Conservation (phyloP, 2,329 filamentous ascomycete species). For the Ascochyta fabae region DNA sequence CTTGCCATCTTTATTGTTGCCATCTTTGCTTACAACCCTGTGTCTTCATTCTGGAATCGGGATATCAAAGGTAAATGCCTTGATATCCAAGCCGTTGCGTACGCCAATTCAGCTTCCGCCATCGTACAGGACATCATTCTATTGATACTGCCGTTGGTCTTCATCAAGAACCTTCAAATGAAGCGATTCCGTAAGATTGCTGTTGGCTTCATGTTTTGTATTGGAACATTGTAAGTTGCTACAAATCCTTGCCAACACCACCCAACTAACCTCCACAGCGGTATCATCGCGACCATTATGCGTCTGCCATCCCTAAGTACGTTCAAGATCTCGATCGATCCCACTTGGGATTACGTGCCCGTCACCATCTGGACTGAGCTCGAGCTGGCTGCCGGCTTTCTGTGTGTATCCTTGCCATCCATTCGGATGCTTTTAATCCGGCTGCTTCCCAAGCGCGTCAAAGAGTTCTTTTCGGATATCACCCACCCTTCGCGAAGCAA, state of each 20-base stretch:
- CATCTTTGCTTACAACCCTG: constrained; percentile 33
- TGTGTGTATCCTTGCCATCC: constrained; percentile 24
- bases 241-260: too few relatives aligned
- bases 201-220: constrained; percentile 34
- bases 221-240: constrained; percentile 30
- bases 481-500: constrained; percentile 5
- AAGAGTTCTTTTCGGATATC: constrained; percentile 1
- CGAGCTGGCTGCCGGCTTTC: constrained; percentile 24
- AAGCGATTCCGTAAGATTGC: constrained; percentile 28
- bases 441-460: constrained; percentile 10
- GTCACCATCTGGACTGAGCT: constrained; percentile 32
- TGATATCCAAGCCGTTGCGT: constrained; percentile 27
- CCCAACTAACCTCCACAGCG: constrained; percentile 6
- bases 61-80: constrained; percentile 34
- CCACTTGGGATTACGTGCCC: constrained; percentile 33
- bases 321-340: constrained; percentile 30
- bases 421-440: constrained; percentile 26
- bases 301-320: constrained; percentile 27
- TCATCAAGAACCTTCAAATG: constrained; percentile 33
- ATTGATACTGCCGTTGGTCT: constrained; percentile 31
- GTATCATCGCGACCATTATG: constrained; percentile 35
- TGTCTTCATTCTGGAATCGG: constrained; percentile 37
- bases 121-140: constrained; percentile 37
- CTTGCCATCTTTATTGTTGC: constrained; percentile 26
- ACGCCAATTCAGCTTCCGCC: constrained; percentile 31